Conservation (phyloP, 2,329 filamentous ascomycete species). For the Nigrograna mackinnonii region DNA sequence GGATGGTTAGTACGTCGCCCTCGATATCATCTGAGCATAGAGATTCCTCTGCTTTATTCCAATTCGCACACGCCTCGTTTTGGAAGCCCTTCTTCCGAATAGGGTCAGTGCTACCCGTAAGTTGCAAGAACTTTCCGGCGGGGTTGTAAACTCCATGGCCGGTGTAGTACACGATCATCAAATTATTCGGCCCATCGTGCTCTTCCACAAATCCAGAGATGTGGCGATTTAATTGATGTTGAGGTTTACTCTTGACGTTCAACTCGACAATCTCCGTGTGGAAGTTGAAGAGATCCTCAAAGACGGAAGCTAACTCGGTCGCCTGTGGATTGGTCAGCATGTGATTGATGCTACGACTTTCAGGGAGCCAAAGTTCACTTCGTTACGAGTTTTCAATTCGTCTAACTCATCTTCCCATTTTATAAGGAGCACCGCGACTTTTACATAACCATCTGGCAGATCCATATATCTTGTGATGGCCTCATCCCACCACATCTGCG, state of each 20-base stretch:
- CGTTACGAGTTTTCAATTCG: slow-evolving; percentile 33
- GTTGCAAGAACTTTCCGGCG: slow-evolving; percentile 23
- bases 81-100: slow-evolving; percentile 20
- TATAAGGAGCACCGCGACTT: slow-evolving; percentile 41
- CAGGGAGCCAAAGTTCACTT: slow-evolving; percentile 33
- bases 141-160: slow-evolving; percentile 37
- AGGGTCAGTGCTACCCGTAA: slow-evolving; percentile 22
- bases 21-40: slow-evolving; percentile 31
- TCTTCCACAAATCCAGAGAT: slow-evolving; percentile 30
- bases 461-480: slow-evolving; percentile 30
- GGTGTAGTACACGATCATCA: slow-evolving; percentile 45
- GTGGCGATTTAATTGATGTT: slow-evolving; percentile 35
- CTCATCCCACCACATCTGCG: slow-evolving; percentile 39
- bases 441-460: slow-evolving; percentile 32
- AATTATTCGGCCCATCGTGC: slow-evolving; percentile 32
- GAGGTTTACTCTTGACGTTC: slow-evolving; percentile 31
- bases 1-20: slow-evolving; percentile 39
- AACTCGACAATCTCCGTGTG: slow-evolving; percentile 34
- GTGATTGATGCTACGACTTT: not conserved
- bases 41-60: slow-evolving; percentile 36
- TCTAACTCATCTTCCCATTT: slow-evolving; percentile 40
- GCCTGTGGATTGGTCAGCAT: slow-evolving; percentile 18
- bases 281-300: slow-evolving; percentile 32
- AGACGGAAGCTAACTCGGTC: slow-evolving; percentile 30
- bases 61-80: slow-evolving; percentile 32